These are phyloP conservation scores for Escovopsis sp. DNA, from an alignment of 2,329 filamentous ascomycete species.

Conservation along the genomic window DNA sequence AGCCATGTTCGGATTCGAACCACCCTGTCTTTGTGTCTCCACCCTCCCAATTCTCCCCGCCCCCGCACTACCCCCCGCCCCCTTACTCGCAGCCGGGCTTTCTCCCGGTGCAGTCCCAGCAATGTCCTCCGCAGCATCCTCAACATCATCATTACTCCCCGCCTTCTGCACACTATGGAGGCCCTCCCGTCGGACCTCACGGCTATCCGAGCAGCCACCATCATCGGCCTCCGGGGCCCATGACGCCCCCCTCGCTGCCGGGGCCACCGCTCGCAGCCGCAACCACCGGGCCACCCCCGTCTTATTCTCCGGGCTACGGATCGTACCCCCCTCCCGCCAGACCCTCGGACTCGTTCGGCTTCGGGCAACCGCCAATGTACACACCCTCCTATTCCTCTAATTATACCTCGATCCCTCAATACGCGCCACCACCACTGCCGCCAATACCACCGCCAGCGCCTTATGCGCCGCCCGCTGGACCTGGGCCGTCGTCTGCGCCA, in stretches of 20 bases:
- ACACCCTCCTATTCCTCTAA: slow-evolving; percentile 7
- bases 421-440: slow-evolving; percentile 9
- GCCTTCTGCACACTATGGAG: slow-evolving; percentile 9
- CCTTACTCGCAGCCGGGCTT: slow-evolving; percentile 14
- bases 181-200: slow-evolving; percentile 6
- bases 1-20: slow-evolving; percentile 12
- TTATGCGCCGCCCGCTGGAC: slow-evolving; percentile 9
- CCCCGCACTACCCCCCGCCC: slow-evolving; percentile 11
- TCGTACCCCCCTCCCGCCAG: slow-evolving; percentile 10
- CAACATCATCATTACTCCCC: slow-evolving; percentile 5
- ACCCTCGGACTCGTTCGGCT: slow-evolving; percentile 4
- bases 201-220: slow-evolving; percentile 7
- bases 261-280: too few relatives aligned
- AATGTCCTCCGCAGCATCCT: slow-evolving; percentile 8
- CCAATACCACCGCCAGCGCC: slow-evolving; percentile 10
- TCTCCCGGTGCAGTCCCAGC: slow-evolving; percentile 7
- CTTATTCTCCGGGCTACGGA: slow-evolving; percentile 4
- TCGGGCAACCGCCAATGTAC: slow-evolving; percentile 4
- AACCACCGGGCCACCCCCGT: not conserved
- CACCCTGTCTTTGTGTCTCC: slow-evolving; percentile 12
- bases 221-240: slow-evolving; percentile 4
- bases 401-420: too few relatives aligned
- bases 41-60: slow-evolving; percentile 11
- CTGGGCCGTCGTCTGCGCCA: slow-evolving; percentile 9
- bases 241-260: too few relatives aligned